Conservation (phyloP, 495 filamentous ascomycete species). For the Physcia stellaris region DNA sequence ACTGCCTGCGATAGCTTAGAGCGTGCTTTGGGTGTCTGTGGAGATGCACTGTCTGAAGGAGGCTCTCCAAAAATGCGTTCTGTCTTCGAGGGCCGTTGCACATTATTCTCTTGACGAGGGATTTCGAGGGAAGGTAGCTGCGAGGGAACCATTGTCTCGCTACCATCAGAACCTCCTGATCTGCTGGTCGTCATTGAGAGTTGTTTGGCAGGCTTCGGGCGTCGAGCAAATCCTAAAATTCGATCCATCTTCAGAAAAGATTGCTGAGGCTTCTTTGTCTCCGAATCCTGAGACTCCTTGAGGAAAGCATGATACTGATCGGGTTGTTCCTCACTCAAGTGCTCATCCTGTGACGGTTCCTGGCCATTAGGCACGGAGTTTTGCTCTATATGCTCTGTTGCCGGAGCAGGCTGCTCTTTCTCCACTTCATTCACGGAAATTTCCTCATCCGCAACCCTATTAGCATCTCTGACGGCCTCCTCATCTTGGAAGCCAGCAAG, state of each 20-base stretch:
- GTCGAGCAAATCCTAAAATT: not conserved
- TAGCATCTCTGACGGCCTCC: conserved; percentile 10
- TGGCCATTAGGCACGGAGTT: not conserved
- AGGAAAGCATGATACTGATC: not conserved
- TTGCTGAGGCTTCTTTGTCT: not conserved
- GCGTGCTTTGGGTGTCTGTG: not conserved
- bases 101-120: no score
- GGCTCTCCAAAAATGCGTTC: conserved; percentile 1
- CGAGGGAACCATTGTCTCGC: no score
- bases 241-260: no score
- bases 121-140: conserved; percentile 2
- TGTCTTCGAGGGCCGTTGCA: conserved; percentile 4
- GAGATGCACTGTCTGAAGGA: not conserved
- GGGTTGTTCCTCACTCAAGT: not conserved
- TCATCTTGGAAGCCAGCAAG: conserved; percentile 18
- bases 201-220: not conserved
- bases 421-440: not conserved
- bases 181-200: not conserved
- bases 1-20: no score
- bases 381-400: no score
- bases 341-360: not conserved
- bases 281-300: not conserved
- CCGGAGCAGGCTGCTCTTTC: no score
- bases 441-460: conserved; percentile 4
- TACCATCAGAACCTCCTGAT: not conserved